Conservation (phyloP, 352 stramenopile genomes). For the Globisporangium perplexum region DNA sequence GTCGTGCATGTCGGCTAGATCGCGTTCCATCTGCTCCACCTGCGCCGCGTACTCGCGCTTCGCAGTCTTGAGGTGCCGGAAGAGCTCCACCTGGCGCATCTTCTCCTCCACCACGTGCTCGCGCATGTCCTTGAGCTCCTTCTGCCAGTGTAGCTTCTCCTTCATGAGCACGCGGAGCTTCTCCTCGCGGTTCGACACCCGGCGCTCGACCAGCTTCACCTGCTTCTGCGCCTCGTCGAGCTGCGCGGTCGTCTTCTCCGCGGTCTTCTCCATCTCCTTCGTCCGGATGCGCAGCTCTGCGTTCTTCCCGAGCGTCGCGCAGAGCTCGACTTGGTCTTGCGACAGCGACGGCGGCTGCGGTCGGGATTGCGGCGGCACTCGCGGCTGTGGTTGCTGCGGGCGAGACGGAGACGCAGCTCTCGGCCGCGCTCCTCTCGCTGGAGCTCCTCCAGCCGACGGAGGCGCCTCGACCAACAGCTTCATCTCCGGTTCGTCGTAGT, state of each 20-base stretch:
- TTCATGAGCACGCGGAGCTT: conserved; percentile 56
- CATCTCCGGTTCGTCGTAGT: conserved; percentile 1
- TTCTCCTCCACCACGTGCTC: conserved; percentile 67
- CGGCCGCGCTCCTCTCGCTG: background rate
- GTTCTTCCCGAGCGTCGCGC: conserved; percentile 52
- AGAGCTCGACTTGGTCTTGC: conserved; percentile 57
- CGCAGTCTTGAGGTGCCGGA: conserved; percentile 42
- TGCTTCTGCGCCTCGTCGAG: conserved; percentile 54
- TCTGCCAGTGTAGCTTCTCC: conserved; percentile 68
- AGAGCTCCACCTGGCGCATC: conserved; percentile 62
- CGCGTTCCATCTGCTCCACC: conserved; percentile 27
- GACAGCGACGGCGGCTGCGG: conserved; percentile 6
- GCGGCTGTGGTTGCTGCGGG: too few species aligned
- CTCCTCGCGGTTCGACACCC: conserved; percentile 53
- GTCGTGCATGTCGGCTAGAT: conserved; percentile 21
- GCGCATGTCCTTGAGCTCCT: conserved; percentile 49
- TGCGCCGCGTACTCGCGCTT: conserved; percentile 39
- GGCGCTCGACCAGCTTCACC: conserved; percentile 47
- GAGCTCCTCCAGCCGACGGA: background rate
- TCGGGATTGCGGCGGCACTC: background rate
- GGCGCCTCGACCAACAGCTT: background rate
- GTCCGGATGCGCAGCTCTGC: conserved; percentile 54
- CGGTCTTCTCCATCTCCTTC: conserved; percentile 39
- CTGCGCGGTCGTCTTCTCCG: conserved; percentile 35
- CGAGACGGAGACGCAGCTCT: conserved; percentile 15